phyloP scores from a whole-genome alignment of 257 asterid species.

The Gentiana macrophylla region DNA sequence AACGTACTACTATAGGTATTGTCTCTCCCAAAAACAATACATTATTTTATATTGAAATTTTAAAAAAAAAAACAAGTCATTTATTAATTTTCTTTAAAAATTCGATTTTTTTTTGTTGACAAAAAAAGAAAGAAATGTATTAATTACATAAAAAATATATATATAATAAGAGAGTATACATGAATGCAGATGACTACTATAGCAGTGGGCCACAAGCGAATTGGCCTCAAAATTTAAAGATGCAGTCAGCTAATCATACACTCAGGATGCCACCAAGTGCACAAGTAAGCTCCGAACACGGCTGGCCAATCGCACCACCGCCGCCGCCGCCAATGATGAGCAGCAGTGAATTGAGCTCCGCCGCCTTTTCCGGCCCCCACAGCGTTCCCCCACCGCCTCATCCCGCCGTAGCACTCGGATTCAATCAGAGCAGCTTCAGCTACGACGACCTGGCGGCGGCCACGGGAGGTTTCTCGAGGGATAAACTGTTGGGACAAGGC shows the following conservation, averaged over 20 bases:
- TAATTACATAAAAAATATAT: too few species aligned
- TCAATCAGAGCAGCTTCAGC: constrained; percentile 39
- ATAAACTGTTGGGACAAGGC: constrained; percentile 43
- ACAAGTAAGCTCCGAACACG: constrained; percentile 50
- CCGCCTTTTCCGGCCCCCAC: constrained; percentile 47
- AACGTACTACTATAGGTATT: too few species aligned
- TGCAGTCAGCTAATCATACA: constrained; percentile 27
- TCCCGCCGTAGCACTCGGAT: constrained; percentile 32
- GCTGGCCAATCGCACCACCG: constrained; percentile 61
- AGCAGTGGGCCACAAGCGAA: constrained; percentile 18
- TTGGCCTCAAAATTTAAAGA: constrained; percentile 25
- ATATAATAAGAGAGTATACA: too few species aligned
- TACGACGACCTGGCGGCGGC: constrained; percentile 44
- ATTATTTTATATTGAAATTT: too few species aligned
- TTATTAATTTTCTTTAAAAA: too few species aligned
- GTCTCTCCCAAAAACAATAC: too few species aligned
- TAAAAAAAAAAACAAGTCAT: too few species aligned
- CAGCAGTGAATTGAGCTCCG: constrained; percentile 55
- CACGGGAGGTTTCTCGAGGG: constrained; percentile 28
- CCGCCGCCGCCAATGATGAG: constrained; percentile 69
- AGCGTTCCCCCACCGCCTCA: constrained; percentile 35
- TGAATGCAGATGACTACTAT: constrained; percentile 34
- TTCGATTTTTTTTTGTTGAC: too few species aligned
- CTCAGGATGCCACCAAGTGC: constrained; percentile 44
- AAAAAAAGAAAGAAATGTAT: too few species aligned